A percentile compares a stretch with the other conserved stretches of the same genome.
Conservation (phyloP, 176 grass and related monocot genomes). For the Musa troglodytarum region DNA sequence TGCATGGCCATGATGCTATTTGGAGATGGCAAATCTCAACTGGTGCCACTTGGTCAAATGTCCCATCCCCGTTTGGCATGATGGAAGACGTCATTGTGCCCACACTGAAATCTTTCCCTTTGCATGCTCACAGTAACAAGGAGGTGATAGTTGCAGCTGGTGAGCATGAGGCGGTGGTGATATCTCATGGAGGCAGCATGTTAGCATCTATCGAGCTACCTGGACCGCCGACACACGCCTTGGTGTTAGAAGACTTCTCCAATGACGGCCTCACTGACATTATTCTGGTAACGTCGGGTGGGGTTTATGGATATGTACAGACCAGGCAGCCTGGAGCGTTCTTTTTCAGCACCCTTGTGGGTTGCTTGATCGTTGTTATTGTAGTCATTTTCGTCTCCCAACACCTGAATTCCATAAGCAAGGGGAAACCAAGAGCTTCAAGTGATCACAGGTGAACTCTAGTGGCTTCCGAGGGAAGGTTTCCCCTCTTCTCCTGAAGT, state of each 20-base stretch:
- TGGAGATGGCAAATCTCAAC: constrained; percentile 95
- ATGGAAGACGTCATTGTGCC: constrained; percentile 82
- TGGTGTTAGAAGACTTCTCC: constrained; percentile 71
- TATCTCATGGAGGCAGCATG: constrained; percentile 62
- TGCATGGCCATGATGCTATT: constrained; percentile 64
- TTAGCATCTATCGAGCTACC: constrained; percentile 66
- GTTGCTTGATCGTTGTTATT: constrained; percentile 79
- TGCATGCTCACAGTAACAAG: constrained; percentile 37
- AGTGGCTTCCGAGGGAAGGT: neutral
- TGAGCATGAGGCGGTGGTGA: constrained; percentile 74
- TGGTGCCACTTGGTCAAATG: constrained; percentile 89
- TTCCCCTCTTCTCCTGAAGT: too few species aligned
- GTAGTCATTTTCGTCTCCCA: constrained; percentile 80
- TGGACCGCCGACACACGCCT: constrained; percentile 48
- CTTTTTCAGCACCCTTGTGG: constrained; percentile 89
- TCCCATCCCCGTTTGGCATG: constrained; percentile 77
- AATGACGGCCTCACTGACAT: constrained; percentile 79
- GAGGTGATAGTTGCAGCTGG: constrained; percentile 70
- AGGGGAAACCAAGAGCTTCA: constrained; percentile 45
- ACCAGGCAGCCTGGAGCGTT: constrained; percentile 83
- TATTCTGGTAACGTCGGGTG: constrained; percentile 52
- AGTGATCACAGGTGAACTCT: constrained; percentile 26
- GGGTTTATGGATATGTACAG: constrained; percentile 76
- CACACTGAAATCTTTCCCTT: constrained; percentile 66
- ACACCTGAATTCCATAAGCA: constrained; percentile 61